Base-by-base conservation (phyloP, 2,329 filamentous ascomycete species). In the Cercospora sesami region DNA sequence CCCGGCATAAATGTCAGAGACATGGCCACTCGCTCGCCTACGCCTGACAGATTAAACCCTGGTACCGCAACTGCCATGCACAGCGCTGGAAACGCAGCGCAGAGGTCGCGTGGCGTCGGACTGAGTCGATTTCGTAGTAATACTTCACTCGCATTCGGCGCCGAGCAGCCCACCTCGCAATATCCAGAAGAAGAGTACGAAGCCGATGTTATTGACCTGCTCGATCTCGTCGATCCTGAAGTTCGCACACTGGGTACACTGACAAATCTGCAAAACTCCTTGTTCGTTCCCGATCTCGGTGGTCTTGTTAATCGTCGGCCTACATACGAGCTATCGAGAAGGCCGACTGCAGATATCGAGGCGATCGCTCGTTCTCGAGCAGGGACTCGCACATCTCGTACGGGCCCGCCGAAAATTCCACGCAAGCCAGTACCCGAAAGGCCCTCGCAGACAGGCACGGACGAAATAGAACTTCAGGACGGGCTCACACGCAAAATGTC, bases 241-340 rank as follows among this genome's bases (percentile, higher is more conserved):
- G 89, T 96, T 3, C 88, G 91, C 39, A 92, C 92, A 0, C 82
- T 96, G 3, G 92, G 91, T 0, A 94, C 92, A 14, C 85, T 96
- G 9, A 96, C 91, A 53, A 96, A 96, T 75, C 89, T 96, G 21
- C 92, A 96, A 75, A 96, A 96, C 77, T 95, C 92, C 0, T 86
- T 96, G 9, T 96, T 96, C 79, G 83, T 96, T 1, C 93, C 93
- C 0, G 90, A 93, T 71, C 83, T 96, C n/a, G 92, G 92, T 48
- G 83, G 84, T 67, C 88, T 88, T 73, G 73, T 96, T 60, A 95
- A 96, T 75, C 86, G 93, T 60, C 85, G 89, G 68, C 92, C 92
- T 1, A 93, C 91, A 0, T 96, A 95, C 77, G 87, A 87, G 51
- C 83, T 95, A 7, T 89, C 89, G 5, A 85, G 85, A 39, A 81